Base-by-base conservation (phyloP, 768 basidiomycete species). In the Cyathus striatus region DNA sequence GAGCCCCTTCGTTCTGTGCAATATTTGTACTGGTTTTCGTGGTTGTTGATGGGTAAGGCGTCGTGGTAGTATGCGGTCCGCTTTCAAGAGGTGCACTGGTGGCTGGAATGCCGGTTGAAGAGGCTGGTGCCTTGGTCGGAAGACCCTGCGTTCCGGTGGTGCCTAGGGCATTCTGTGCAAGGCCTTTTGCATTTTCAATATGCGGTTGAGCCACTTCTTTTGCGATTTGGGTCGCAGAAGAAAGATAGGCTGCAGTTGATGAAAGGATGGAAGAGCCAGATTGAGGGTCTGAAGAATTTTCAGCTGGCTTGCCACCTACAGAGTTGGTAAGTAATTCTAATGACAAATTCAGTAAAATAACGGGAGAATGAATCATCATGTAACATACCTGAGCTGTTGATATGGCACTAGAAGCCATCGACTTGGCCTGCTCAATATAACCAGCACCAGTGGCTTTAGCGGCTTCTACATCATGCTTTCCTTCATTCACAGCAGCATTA, bases 391-490 rank as follows among this genome's bases (percentile, higher is more conserved):
- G 57, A 13, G 76, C 77, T 20, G 74, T 68, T 5, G 66, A 49
- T 3, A 77, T 44, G 0, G 71, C 73, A 26, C 49, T 63, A 12
- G 59, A 59, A 0, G 75, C 78, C 2, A 77, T 38, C 5, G 54
- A 59, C 58, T 75, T 81, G 1, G 75, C 81, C 49, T 79, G 73
- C 18, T 79, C 73, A 5, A 83, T 58, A 49, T 81, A 81, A 0
- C 64, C 64, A 5, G 64, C 63, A 22, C 72, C 71, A 1, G 68
- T 54, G 3, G 66, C 68, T 52, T 75, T 73, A 1, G 66, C 68
- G 10, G 63, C 58, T 5, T 72, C 67, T 2, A 84, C 66, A 44
- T 76, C 71, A 5, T 60, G 57, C 49, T 76, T 66, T 3, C 82
- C 83, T 52, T 85, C 70, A 0, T 65, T 64, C n/a, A 75, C 78